Conservation (phyloP, 2,329 filamentous ascomycete species). For the Epichloe gansuensis region DNA sequence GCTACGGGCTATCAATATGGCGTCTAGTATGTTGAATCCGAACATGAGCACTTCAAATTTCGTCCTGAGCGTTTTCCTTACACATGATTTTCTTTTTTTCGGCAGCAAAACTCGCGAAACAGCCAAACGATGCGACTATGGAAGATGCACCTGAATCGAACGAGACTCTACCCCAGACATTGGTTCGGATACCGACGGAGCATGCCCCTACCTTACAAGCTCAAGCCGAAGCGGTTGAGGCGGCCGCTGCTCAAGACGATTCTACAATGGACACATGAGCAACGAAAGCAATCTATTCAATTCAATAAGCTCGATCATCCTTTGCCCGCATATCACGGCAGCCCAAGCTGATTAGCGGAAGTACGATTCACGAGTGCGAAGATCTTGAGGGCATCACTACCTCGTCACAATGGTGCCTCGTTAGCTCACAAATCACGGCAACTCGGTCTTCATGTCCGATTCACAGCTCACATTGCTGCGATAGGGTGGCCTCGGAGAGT, state of each 20-base stretch:
- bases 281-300: not conserved
- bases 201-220: constrained; percentile 54
- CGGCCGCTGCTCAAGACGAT: constrained; percentile 27
- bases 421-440: not conserved
- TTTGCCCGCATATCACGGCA: not conserved
- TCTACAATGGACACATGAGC: constrained; percentile 5
- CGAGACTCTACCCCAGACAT: constrained; percentile 59
- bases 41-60: not conserved
- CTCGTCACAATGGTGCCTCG: not conserved
- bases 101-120: constrained; percentile 56
- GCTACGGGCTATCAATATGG: constrained; percentile 73
- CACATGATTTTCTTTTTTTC: not conserved
- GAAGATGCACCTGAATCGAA: constrained; percentile 24
- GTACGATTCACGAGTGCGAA: not conserved
- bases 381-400: not conserved
- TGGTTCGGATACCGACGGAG: constrained; percentile 75
- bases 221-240: constrained; percentile 40
- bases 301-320: not conserved
- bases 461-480: not conserved
- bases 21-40: constrained; percentile 47
- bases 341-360: not conserved
- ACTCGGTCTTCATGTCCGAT: not conserved
- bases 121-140: constrained; percentile 27
- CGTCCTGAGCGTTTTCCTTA: constrained; percentile 5
- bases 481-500: not conserved